These are phyloP conservation scores for Leucocoprinus leucothites DNA, from an alignment of 768 basidiomycete genomes.

Conservation along the genomic window DNA sequence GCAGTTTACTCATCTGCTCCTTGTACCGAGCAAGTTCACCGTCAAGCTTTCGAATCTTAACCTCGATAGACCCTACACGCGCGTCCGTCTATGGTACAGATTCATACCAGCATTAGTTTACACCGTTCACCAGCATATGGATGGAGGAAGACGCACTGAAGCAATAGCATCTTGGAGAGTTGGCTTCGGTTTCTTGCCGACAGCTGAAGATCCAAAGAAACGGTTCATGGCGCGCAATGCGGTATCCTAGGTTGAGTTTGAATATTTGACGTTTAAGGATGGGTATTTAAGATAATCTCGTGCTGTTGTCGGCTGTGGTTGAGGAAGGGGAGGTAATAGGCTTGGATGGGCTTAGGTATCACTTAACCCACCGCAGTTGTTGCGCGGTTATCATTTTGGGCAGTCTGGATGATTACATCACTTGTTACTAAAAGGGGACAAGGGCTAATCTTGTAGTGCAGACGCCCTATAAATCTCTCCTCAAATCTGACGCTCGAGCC, in stretches of 20 bases:
- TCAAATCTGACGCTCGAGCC: too few relatives aligned
- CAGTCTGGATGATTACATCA: constrained; percentile 4
- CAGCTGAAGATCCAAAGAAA: constrained; percentile 75
- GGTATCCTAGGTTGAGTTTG: not conserved
- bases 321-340: not conserved
- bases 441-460: too few relatives aligned
- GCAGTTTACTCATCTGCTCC: constrained; percentile 92
- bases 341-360: too few relatives aligned
- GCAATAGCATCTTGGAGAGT: constrained; percentile 90
- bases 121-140: not conserved
- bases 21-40: constrained; percentile 90
- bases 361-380: too few relatives aligned
- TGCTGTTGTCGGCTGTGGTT: not conserved
- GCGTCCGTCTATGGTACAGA: constrained; percentile 66
- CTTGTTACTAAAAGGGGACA: not conserved
- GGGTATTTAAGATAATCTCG: not conserved
- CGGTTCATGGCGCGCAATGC: constrained; percentile 60
- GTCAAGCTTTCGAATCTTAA: constrained; percentile 95
- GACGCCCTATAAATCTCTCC: too few relatives aligned
- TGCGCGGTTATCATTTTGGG: not conserved
- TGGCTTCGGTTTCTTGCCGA: constrained; percentile 81
- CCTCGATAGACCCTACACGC: constrained; percentile 85
- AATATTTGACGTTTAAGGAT: too few relatives aligned
- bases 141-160: constrained; percentile 48
- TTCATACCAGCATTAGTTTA: not conserved